Percentiles rank a stretch among this genome's conserved stretches.
phyloP scores from a whole-genome alignment of 768 basidiomycete genomes.

The Gymnopilus dilepis region DNA sequence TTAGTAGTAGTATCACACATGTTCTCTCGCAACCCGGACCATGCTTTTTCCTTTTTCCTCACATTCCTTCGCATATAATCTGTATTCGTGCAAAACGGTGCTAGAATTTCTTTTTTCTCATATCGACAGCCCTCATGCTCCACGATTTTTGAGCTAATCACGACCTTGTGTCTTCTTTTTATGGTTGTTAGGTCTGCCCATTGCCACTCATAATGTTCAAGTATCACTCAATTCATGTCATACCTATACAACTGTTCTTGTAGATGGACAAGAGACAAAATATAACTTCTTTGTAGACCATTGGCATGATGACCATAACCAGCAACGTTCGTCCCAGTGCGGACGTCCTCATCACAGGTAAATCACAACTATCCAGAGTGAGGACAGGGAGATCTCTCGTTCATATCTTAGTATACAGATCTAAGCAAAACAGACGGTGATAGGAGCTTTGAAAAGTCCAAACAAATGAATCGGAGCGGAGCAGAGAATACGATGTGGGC shows the following conservation, averaged over 20 bases:
- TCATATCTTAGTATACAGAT: not conserved
- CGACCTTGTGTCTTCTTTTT: conserved; percentile 17
- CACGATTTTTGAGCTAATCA: conserved; percentile 24
- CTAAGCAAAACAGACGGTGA: not conserved
- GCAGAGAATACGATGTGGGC: not conserved
- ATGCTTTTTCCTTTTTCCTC: conserved; percentile 8
- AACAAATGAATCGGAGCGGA: not conserved
- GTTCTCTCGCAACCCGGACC: not conserved
- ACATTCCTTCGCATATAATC: conserved; percentile 20
- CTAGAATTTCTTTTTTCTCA: conserved; percentile 21
- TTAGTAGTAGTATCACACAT: conserved; percentile 5
- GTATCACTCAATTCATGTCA: conserved; percentile 9
- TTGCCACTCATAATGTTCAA: conserved; percentile 18
- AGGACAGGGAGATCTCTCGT: too few relatives aligned
- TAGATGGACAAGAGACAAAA: conserved; percentile 2
- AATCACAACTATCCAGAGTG: too few relatives aligned
- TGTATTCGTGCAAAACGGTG: conserved; percentile 19
- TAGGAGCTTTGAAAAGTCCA: not conserved
- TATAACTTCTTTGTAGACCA: too few relatives aligned
- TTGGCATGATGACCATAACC: too few relatives aligned
- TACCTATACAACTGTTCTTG: not conserved
- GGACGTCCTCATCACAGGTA: too few relatives aligned
- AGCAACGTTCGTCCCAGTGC: too few relatives aligned
- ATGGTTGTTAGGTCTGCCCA: conserved; percentile 21
- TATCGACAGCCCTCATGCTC: conserved; percentile 7